Percentiles rank a stretch among this genome's conserved stretches.
These are phyloP conservation scores for Galeopsis tetrahit DNA, from an alignment of 257 asterid species.

Conservation along the genomic window DNA sequence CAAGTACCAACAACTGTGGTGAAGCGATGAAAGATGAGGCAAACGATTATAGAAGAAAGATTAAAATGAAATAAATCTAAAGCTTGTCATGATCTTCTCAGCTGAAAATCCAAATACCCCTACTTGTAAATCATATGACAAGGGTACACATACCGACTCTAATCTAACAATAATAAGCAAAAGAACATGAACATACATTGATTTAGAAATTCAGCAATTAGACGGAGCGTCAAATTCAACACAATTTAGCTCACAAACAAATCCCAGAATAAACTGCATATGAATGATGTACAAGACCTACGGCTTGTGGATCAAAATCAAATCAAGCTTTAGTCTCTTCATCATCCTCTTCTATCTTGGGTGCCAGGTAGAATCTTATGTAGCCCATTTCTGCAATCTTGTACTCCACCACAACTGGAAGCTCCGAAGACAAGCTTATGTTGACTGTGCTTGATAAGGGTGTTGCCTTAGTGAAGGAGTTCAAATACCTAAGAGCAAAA, in stretches of 20 bases:
- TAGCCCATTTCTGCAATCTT: constrained; percentile 98
- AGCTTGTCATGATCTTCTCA: no score
- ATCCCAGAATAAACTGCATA: not conserved
- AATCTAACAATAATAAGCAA: not conserved
- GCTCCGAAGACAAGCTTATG: constrained; percentile 78
- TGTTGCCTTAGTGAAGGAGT: constrained; percentile 79
- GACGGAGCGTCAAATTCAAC: not conserved
- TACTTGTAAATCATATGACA: no score
- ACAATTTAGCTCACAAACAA: not conserved
- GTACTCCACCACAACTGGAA: constrained; percentile 91
- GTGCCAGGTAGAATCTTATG: constrained; percentile 78
- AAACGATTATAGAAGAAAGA: no score
- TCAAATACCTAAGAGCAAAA: constrained; percentile 78
- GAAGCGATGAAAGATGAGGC: no score
- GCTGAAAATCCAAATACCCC: no score
- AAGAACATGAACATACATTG: not conserved
- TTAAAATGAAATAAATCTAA: no score
- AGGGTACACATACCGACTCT: no score
- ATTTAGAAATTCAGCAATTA: not conserved
- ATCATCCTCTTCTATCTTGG: constrained; percentile 89
- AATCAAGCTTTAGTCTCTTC: constrained; percentile 68
- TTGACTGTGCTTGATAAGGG: constrained; percentile 77
- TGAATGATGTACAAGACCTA: constrained; percentile 26
- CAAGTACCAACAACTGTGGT: no score
- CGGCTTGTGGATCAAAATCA: not conserved